Percentiles rank a stretch among this genome's conserved stretches.
phyloP scores from a whole-genome alignment of 805 yeast genomes.

The Candida caryicola region DNA sequence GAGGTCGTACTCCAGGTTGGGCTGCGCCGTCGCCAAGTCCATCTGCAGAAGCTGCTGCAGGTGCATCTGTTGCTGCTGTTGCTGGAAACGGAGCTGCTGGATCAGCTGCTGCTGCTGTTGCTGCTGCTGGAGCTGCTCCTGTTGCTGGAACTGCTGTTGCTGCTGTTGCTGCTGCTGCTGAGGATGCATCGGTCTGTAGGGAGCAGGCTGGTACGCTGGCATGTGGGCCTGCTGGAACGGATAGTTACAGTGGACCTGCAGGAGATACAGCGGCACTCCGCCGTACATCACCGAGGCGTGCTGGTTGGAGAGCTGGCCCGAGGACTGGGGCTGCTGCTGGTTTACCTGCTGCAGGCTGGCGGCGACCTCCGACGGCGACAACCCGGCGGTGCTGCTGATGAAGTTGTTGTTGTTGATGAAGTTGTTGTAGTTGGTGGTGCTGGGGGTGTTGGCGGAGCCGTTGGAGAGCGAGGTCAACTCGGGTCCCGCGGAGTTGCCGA shows the following conservation, averaged over 20 bases:
- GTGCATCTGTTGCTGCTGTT: constrained; percentile 6
- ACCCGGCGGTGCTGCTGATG: constrained; percentile 7
- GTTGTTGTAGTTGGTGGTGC: constrained; percentile 16
- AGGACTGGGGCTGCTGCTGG: not conserved
- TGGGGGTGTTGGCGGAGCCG: not conserved
- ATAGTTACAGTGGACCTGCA: not conserved
- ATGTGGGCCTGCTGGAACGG: not conserved
- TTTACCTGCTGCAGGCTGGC: not conserved
- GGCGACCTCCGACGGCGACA: not conserved
- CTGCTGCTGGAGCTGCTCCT: constrained; percentile 5
- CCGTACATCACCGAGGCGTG: not conserved
- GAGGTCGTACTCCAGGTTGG: constrained; percentile 5
- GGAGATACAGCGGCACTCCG: not conserved
- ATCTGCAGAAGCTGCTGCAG: not conserved
- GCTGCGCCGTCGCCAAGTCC: constrained; percentile 3
- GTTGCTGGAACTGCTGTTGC: constrained; percentile 3
- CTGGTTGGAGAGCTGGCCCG: not conserved
- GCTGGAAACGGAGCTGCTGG: constrained; percentile 6
- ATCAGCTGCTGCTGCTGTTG: constrained; percentile 7
- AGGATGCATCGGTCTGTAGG: constrained; percentile 4
- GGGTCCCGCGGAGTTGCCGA: not conserved
- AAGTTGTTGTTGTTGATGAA: constrained; percentile 22
- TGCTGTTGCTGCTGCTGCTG: constrained; percentile 7
- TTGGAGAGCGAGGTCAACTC: not conserved
- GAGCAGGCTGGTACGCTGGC: constrained; percentile 5